Base-by-base conservation (phyloP, 2,329 filamentous ascomycete genomes). In the Pestalotiopsis sp. region DNA sequence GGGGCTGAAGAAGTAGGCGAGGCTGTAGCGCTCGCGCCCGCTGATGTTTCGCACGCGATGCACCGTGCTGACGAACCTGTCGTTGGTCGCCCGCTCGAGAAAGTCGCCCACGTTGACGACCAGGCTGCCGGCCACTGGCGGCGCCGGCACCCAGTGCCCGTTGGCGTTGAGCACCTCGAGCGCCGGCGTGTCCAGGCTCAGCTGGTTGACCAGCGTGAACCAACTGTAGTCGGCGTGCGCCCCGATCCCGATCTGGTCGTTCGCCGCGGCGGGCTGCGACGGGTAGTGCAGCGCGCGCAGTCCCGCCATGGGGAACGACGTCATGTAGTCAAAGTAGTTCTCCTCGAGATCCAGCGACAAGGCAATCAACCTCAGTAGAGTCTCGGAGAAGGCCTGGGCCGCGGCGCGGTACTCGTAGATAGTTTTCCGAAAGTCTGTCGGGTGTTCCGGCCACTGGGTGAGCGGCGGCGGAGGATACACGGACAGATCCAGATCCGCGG, bases 1-100 rank as follows among this genome's bases (percentile, higher is more conserved):
- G 1, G 81, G 82, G 73, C 83, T 81, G 69, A 83, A 83, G 73
- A 84, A 84, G 72, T 83, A 84, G 1, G 81, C 82, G 35, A 84
- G 80, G 62, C 80, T 82, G 66, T 81, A 81, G 20, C 80, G 73
- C 1, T 78, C 78, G 57, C 73, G 70, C 6, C 74, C 74, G 22
- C 71, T 69, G 48, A 57, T 60, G 14, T 74, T 76, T 38, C 79
- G 75, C 2, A 84, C 82, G 2, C 81, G 78, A 73, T 84, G 82
- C 74, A 79, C 79, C 1, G 82, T 84, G 11, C 81, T 82, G 10
- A 81, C 78, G 71, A 83, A 83, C 52, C 75, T 69, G 6, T 79
- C 79, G n/a, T 80, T 79, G 17, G 78, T 82, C 5, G 80, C 77
- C 52, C 74, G 73, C 4, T 78, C 79, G 73, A 84, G 80, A 58